Evolutionary conservation across 2,329 filamentous ascomycete species (phyloP), one percentile per base, ranked within the genome.

Genomic region (Leptographium flavum): DNA sequence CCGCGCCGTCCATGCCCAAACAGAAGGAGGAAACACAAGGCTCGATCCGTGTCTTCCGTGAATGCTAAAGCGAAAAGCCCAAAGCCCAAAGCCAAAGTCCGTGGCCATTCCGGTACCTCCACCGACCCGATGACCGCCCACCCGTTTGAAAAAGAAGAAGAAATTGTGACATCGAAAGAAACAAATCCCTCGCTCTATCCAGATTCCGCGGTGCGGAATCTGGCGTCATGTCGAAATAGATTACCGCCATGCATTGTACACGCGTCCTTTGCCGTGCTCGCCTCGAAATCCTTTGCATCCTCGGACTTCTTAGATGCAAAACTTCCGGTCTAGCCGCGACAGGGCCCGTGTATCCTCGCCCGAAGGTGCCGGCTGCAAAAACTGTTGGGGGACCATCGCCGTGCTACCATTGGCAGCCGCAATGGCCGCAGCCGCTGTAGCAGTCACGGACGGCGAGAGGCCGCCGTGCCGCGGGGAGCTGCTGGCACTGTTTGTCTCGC

Each of bases 381-480:
- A 52, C 35, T 53, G 49, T 35, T 53, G 51, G 1, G 41, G 32
- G 2, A 45, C 11, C 23, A 45, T 25, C 15, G 25, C 5, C 4
- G 41, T 15, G 1, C 32, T 22, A 1, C 48, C 39, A 3, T 37
- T 42, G 3, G 38, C 17, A 3, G 9, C 37, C 5, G 23, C 10
- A n/a, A n/a, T n/a, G 3, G 15, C 25, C 7, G 17, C 36, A 7
- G 37, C n/a, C 9, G 25, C 21, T 8, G 10, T 15, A 11, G 3
- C 17, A 4, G 32, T n/a, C 17, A 8, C 13, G 9, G 39, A 4
- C 17, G 31, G 23, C 19, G 37, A 7, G 4, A 39, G 43, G 27
- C 47, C 53, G 14, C 48, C 57, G 52, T 59, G 59, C 50, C 68
- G 64, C 10, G 71, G 68, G 42, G 74, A 79, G 52, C 69, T 74